A percentile compares a stretch with the other conserved stretches of the same genome.
Conservation (phyloP, 2,329 filamentous ascomycete species). For the Thelonectria olida region DNA sequence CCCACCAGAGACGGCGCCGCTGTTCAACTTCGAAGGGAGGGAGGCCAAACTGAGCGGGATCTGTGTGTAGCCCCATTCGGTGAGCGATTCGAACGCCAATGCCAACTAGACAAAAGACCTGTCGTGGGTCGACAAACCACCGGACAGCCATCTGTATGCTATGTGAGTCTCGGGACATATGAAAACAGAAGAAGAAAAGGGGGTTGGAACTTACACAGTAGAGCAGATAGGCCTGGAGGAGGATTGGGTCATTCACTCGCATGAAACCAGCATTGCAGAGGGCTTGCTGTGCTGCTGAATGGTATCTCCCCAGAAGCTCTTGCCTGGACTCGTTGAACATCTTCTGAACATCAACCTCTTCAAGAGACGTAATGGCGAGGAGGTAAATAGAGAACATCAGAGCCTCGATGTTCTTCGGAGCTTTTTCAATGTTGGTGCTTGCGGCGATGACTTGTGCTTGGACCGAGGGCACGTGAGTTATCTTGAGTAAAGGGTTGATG, state of each 20-base stretch:
- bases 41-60: slow-evolving; percentile 62
- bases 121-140: slow-evolving; percentile 66
- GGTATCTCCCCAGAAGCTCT: slow-evolving; percentile 61
- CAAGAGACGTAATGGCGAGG: slow-evolving; percentile 66
- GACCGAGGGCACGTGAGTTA: slow-evolving; percentile 73
- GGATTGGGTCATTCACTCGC: slow-evolving; percentile 69
- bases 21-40: slow-evolving; percentile 73
- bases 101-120: slow-evolving; percentile 62
- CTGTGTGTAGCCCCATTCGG: slow-evolving; percentile 74
- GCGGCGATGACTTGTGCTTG: slow-evolving; percentile 73
- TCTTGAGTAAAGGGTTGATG: slow-evolving; percentile 74
- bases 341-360: slow-evolving; percentile 62
- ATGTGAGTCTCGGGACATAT: slow-evolving; percentile 5
- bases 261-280: slow-evolving; percentile 74
- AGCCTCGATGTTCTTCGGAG: slow-evolving; percentile 67
- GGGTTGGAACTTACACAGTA: slow-evolving; percentile 65
- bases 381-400: slow-evolving; percentile 75
- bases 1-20: slow-evolving; percentile 79
- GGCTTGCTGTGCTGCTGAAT: slow-evolving; percentile 69
- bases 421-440: slow-evolving; percentile 61
- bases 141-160: slow-evolving; percentile 54
- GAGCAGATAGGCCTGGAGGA: slow-evolving; percentile 73
- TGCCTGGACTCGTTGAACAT: slow-evolving; percentile 64
- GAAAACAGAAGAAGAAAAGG: neutral
- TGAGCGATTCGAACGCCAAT: slow-evolving; percentile 74